Base-by-base conservation (phyloP, 306 rosid genomes). In the Cicer bijugum region DNA sequence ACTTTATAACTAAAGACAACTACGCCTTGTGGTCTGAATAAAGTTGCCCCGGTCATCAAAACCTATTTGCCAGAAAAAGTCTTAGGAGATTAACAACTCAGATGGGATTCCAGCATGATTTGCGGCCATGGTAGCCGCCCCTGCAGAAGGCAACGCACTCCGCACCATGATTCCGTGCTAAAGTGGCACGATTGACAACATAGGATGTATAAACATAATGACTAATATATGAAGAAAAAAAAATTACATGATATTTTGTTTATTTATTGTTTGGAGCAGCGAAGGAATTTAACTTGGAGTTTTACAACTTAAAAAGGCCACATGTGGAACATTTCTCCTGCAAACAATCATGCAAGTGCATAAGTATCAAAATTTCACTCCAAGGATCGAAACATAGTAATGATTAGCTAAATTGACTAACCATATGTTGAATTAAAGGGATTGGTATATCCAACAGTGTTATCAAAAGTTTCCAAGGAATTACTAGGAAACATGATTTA, bases 281-380 rank as follows among this genome's bases (percentile, higher is more conserved):
- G 53, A 69, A 74, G 72, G 66, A 73, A 73, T 80, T 84, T 77
- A 78, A 76, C 80, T 73, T 38, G 80, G 65, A 84, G 72, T 53
- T 69, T 78, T 72, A 64, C 71, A 84, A 80, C 77, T 73, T 72
- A 67, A 76, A 80, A 80, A 45, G 68, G 84, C 80, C 57, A 64
- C 75, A 75, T 62, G 77, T 62, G 75, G 63, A 83, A 70, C 78
- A 71, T 79, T 71, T 79, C 69, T 79, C 75, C 87, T 76, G 82
- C 71, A 72, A 73, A 50, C 73, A 80, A 80, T 74, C 46, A 58
- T 53, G 80, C 67, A 80, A 50, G 38, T 44, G 61, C 23, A 76
- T 10, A 39, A 48, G 76, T 57, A 64, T 69, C 65, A 51, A 69
- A 70, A 68, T 71, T 62, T 80, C 56, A 71, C 71, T 78, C 17